Conservation (phyloP, 345 rosid genomes). For the Eucalyptus tenuipes region DNA sequence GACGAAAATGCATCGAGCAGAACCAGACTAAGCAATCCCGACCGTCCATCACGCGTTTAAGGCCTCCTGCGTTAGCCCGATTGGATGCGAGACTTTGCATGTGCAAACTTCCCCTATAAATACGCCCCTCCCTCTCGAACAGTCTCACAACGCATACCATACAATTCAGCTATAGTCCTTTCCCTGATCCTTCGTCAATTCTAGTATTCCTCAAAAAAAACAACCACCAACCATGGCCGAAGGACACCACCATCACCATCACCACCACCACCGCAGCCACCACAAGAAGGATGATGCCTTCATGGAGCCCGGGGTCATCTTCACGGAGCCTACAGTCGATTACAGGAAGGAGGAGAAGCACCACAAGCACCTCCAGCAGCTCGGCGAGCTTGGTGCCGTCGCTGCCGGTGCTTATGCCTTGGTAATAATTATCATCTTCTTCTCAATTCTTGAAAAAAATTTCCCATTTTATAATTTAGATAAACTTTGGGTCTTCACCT, state of each 20-base stretch:
- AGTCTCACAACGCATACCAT: neutral
- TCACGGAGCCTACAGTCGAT: neutral
- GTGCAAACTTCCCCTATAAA: neutral
- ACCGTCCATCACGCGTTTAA: too few relatives aligned
- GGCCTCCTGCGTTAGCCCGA: neutral
- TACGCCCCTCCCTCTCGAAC: neutral
- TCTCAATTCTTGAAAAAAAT: neutral
- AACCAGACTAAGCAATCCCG: too few relatives aligned
- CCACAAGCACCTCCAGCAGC: conserved; percentile 45
- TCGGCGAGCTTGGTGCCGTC: conserved; percentile 18
- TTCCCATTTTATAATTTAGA: neutral
- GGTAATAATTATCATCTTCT: conserved; percentile 7
- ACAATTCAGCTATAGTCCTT: neutral
- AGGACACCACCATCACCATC: conserved; percentile 25
- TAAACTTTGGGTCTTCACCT: neutral
- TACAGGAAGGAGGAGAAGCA: conserved; percentile 47
- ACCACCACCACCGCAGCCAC: conserved; percentile 1
- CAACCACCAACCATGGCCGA: conserved; percentile 15
- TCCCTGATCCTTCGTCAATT: neutral
- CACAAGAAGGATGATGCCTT: conserved; percentile 10
- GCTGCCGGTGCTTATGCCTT: conserved; percentile 36
- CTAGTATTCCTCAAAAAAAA: neutral
- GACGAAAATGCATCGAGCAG: too few relatives aligned
- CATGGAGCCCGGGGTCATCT: too few relatives aligned
- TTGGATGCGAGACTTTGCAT: neutral